Evolutionary conservation across 371 early-diverging fungal species (phyloP), one percentile per base, ranked within the genome.

Genomic region (Saksenaea vasiformis): DNA sequence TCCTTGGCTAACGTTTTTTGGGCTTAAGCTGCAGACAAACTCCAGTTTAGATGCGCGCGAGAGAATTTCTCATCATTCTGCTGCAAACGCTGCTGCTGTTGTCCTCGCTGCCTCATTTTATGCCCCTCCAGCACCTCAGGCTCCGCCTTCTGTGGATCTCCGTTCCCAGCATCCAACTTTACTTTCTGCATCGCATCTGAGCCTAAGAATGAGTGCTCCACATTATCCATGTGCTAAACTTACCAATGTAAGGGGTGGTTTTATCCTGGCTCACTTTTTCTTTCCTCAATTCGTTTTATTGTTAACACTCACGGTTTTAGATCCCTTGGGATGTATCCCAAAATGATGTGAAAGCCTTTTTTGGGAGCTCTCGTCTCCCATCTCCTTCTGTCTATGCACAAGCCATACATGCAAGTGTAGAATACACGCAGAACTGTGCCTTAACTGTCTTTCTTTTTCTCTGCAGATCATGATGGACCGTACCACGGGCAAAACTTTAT

Each of bases 401-500:
- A 59, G 69, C 86, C 14, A 79, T 85, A 54, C 82, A 83, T 64
- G 81, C 80, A 72, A 71, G 71, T 66, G 53, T 35, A 27, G 51
- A 54, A 39, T 34, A 63, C 9, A 13, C 19, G 19, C 22, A 51
- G 24, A 61, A 37, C 56, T 38, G 31, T n/a, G 36, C n/a, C 53
- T 39, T 27, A 37, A 24, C 27, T 39, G 51, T 13, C 2, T 17
- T 8, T 47, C 35, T 28, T 15, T 35, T 64, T 11, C 41, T 39
- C 24, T 22, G 14, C 24, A 78, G 79, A 82, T 84, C 43, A 75
- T 85, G 76, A 83, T 79, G 79, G 82, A 86, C 66, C 83, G 87
- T 19, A 76, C 79, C 2, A 86, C 88, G 3, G 89, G 89, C 24
- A 88, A 89, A 63, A 90, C 88, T 0, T 74, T 80, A 44, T 83